Evolutionary conservation across 139 green algal species (phyloP).

Genomic region (Haematococcus lacustris): DNA sequence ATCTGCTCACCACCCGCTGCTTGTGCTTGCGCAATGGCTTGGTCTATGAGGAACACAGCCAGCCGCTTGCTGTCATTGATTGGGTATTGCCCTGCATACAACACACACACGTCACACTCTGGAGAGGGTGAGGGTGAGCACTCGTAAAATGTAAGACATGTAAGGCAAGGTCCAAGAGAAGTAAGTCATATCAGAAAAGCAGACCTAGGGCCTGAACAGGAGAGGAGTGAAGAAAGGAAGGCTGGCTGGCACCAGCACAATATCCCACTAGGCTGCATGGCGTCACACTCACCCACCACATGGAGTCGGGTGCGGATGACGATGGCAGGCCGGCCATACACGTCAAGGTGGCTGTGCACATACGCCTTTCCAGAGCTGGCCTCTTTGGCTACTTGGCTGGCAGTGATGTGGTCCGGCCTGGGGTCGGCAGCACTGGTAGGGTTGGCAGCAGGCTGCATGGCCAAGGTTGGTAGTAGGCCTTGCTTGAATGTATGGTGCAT

Average conservation of each 20-base stretch:
- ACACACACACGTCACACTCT: too few relatives aligned
- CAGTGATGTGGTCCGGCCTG: slow-evolving; percentile 48
- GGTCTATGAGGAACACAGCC: slow-evolving; percentile 62
- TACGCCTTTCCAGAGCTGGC: slow-evolving; percentile 77
- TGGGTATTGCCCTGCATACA: slow-evolving; percentile 51
- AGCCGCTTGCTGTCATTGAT: slow-evolving; percentile 62
- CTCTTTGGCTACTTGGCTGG: slow-evolving; percentile 46
- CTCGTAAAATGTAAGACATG: too few relatives aligned
- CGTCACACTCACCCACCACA: slow-evolving; percentile 27
- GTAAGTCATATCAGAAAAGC: too few relatives aligned
- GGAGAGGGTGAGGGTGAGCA: too few relatives aligned
- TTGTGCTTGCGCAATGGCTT: slow-evolving; percentile 33
- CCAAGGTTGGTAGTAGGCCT: background rate
- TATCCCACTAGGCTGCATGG: too few relatives aligned
- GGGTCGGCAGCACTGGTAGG: background rate
- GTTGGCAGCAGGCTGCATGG: background rate
- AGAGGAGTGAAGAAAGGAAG: too few relatives aligned
- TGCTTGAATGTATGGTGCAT: background rate
- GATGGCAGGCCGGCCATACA: slow-evolving; percentile 73
- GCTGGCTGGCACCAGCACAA: too few relatives aligned
- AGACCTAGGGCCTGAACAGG: too few relatives aligned
- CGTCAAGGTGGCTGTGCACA: slow-evolving; percentile 67
- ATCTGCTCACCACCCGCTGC: slow-evolving; percentile 58
- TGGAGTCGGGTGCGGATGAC: slow-evolving; percentile 55
- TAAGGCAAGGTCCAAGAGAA: too few relatives aligned